Evolutionary conservation across 805 yeast genomes (phyloP), one percentile per base, ranked within the genome.

Genomic region (Wickerhamiella siamensis): DNA sequence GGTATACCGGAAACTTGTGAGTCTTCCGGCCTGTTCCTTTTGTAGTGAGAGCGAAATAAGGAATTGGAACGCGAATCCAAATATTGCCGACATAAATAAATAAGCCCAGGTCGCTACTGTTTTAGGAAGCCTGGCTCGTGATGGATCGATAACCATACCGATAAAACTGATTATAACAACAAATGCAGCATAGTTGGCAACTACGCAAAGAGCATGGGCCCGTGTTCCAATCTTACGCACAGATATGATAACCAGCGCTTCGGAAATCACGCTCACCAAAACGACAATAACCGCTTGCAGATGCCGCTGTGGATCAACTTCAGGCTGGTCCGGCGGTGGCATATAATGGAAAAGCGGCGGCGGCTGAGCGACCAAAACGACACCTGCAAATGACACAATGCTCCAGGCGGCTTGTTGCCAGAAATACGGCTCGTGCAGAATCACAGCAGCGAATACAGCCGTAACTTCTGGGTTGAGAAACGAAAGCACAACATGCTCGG

Each of bases 1-100:
- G 1, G 86, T 69, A 56, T 87, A 87, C 2, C 72, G 62, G 74
- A 83, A 77, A 45, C 82, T 68, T 10, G 87, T 68, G 0, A 86
- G 83, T 43, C 81, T 70, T 3, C 84, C 75, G 0, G 95, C 93
- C 45, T 68, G 70, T 47, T 82, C 94, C 42, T 83, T 66, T 57
- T 83, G 94, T 39, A 86, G 71, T 1, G 95, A 95, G 8, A 83
- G 75, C 0, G 95, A 81, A 38, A 81, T 59, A 29, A 78, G 62
- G 52, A 76, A 78, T 58, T 87, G 95, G 77, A 79, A 80, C 45
- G 75, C 61, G 59, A 86, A 87, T 0, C 96, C 96, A 41, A 81
- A 69, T 2, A 79, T 46, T 2, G 95, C 95, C 45, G 83, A 67
- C 18, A 69, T 55, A 1, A 62, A 42, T 47, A 86, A 69, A 16